These are phyloP conservation scores for Anastatica hierochuntica DNA, from an alignment of 345 rosid species.

Conservation along the genomic window DNA sequence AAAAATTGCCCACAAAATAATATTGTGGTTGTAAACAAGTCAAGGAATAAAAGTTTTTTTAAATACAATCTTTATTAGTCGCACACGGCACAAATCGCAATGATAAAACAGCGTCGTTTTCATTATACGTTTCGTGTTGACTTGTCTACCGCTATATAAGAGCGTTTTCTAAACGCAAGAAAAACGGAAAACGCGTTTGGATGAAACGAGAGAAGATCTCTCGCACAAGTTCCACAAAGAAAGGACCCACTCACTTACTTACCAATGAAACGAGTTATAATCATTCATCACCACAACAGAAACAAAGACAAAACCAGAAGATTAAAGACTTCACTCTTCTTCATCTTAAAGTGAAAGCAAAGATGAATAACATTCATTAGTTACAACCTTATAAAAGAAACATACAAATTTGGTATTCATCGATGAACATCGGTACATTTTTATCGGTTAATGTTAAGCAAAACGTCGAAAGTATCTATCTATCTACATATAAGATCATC, in stretches of 20 bases:
- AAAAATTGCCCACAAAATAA: too few relatives aligned
- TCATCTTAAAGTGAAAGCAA: constrained; percentile 6
- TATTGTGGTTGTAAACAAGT: too few relatives aligned
- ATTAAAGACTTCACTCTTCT: background rate
- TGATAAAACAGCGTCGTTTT: background rate
- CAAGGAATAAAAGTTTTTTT: too few relatives aligned
- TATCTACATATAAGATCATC: background rate
- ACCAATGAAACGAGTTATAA: background rate
- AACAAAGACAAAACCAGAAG: background rate
- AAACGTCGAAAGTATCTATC: too few relatives aligned
- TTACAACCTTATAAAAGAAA: background rate
- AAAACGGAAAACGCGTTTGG: background rate
- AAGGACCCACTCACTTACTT: background rate
- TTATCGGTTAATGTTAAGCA: background rate
- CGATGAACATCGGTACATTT: constrained; percentile 7
- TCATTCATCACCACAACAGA: background rate
- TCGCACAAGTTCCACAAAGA: background rate
- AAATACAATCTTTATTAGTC: too few relatives aligned
- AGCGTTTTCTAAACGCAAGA: constrained; percentile 12
- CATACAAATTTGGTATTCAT: background rate
- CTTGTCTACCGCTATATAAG: background rate
- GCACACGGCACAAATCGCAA: background rate
- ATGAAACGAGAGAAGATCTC: background rate
- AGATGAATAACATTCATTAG: background rate
- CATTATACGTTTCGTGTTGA: background rate